Percentiles rank a stretch among this genome's conserved stretches.
These are phyloP conservation scores for Sarocladium brachiariae DNA, from an alignment of 2,329 filamentous ascomycete species.

Conservation along the genomic window DNA sequence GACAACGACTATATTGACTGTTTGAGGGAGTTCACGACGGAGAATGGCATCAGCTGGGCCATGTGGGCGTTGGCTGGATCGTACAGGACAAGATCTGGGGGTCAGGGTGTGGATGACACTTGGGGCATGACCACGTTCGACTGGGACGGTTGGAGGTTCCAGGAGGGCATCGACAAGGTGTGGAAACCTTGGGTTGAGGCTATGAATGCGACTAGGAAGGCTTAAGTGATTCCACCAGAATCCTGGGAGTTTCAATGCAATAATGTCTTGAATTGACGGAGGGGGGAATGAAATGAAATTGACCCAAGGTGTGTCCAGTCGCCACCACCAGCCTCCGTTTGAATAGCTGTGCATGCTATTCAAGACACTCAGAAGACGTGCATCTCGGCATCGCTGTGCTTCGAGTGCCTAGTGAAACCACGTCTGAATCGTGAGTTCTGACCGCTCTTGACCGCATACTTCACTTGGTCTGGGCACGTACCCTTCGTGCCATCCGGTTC, in stretches of 20 bases:
- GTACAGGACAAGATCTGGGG: conserved; percentile 37
- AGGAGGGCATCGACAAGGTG: conserved; percentile 36
- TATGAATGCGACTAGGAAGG: conserved; percentile 22
- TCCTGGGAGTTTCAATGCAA: too few species aligned
- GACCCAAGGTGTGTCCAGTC: too few species aligned
- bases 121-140: conserved; percentile 41
- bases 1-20: conserved; percentile 40
- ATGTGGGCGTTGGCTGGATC: conserved; percentile 43
- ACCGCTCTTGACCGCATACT: conserved; percentile 39
- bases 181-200: conserved; percentile 43
- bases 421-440: neutral
- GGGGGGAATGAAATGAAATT: too few species aligned
- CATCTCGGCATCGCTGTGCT: neutral
- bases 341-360: too few species aligned
- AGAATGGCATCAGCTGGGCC: conserved; percentile 40
- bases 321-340: too few species aligned
- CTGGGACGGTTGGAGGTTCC: conserved; percentile 39
- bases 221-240: too few species aligned
- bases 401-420: neutral
- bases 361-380: neutral
- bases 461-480: conserved; percentile 59
- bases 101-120: conserved; percentile 37
- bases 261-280: too few species aligned
- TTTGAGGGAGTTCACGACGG: conserved; percentile 35
- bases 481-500: conserved; percentile 51